Evolutionary conservation across 202 grass and related monocot species (phyloP), one percentile per base, ranked within the genome.

Genomic region (Eragrostis tef): DNA sequence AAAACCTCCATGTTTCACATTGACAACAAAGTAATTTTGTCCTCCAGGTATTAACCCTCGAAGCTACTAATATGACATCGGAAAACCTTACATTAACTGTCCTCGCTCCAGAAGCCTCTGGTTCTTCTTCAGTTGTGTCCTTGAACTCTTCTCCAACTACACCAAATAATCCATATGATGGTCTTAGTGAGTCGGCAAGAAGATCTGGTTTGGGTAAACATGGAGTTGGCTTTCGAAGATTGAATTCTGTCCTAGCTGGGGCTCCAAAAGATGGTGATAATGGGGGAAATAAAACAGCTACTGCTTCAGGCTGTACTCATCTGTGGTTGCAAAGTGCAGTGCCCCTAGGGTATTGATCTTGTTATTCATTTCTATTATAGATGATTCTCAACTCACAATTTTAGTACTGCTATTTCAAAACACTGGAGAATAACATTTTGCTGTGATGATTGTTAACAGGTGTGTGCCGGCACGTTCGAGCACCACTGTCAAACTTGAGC

Each of bases 11-110:
- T 80, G 13, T 56, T 46, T 87, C 16, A 71, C 41, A 81, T 78
- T 59, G 73, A 65, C 62, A 81, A 63, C 76, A 64, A 45, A 73
- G 22, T 67, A 29, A 75, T 34, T 12, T 81, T 64, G 50, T 62
- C 41, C 82, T 87, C 64, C 91, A 99, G 97, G 93, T 99, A 64
- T 88, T 99, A 85, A 99, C 96, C 14, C 87, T 99, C 17, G 91
- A 99, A 90, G 96, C 96, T 83, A 93, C 96, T 58, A 99, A 99
- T 91, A 89, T 96, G 85, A 96, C 96, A 65, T 79, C 77, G 17
- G 88, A 99, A 86, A 92, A 96, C 76, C 96, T 99, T 86, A 99
- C 93, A 19, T 77, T 99, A 85, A 96, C 91, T 53, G 96, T 99
- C 70, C 91, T 99, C 56, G 93, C 97, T 86, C 93, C 93, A 79